Percentiles rank a stretch among this genome's conserved stretches.
phyloP scores from a whole-genome alignment of 2,329 filamentous ascomycete genomes.

The Metarhizium robertsii region DNA sequence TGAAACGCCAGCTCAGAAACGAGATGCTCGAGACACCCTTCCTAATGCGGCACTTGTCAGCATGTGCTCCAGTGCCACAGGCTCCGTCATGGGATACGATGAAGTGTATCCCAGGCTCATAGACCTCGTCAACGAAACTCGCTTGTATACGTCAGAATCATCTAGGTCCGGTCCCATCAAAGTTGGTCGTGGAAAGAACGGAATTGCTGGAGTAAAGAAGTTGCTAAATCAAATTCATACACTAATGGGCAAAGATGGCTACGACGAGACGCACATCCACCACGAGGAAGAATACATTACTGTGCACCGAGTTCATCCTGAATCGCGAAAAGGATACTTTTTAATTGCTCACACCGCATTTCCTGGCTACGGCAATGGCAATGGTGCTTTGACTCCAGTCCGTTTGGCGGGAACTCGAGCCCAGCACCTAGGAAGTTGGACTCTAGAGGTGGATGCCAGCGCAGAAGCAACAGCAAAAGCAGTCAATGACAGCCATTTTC shows the following conservation, averaged over 20 bases:
- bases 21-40: constrained; percentile 86
- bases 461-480: constrained; percentile 57
- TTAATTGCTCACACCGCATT: constrained; percentile 94
- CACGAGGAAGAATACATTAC: constrained; percentile 96
- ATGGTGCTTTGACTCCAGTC: constrained; percentile 71
- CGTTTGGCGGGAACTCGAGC: constrained; percentile 76
- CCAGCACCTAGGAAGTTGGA: constrained; percentile 83
- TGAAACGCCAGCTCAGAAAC: constrained; percentile 88
- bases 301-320: constrained; percentile 87
- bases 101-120: constrained; percentile 90
- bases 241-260: constrained; percentile 90
- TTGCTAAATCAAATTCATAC: constrained; percentile 91
- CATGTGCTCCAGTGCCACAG: constrained; percentile 91
- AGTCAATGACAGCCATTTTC: constrained; percentile 57
- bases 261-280: constrained; percentile 92
- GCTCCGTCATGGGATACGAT: constrained; percentile 96
- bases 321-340: constrained; percentile 88
- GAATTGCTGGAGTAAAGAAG: constrained; percentile 86
- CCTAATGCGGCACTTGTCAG: constrained; percentile 88
- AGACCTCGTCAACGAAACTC: constrained; percentile 85
- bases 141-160: constrained; percentile 70
- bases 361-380: constrained; percentile 78
- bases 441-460: constrained; percentile 75
- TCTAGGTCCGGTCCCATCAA: constrained; percentile 52
- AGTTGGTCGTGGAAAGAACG: constrained; percentile 62